phyloP scores from a whole-genome alignment of 768 basidiomycete species.

The Mycena alexandri region DNA sequence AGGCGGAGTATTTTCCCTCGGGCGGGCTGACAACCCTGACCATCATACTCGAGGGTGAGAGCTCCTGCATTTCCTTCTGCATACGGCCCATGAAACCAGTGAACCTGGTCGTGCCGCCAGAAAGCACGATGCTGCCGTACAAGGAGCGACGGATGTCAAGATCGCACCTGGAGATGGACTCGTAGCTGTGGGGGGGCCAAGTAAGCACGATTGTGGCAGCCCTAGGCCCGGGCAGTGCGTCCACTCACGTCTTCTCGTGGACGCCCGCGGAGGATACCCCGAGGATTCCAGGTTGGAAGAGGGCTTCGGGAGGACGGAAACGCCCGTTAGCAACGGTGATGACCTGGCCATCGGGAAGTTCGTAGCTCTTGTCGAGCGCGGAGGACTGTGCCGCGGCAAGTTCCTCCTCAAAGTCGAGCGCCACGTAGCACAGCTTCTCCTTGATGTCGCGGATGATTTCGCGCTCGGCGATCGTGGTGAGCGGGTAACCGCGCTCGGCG shows the following conservation, averaged over 20 bases:
- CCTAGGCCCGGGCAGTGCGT: neutral
- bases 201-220: slow-evolving; percentile 11
- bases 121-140: slow-evolving; percentile 37
- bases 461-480: slow-evolving; percentile 79
- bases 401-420: slow-evolving; percentile 38
- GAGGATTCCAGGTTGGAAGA: slow-evolving; percentile 80
- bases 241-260: slow-evolving; percentile 70
- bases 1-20: slow-evolving; percentile 71
- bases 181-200: slow-evolving; percentile 54
- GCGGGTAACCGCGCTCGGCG: slow-evolving; percentile 79
- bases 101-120: slow-evolving; percentile 38
- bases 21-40: slow-evolving; percentile 70
- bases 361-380: slow-evolving; percentile 35
- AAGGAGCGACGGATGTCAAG: slow-evolving; percentile 35
- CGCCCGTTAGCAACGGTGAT: slow-evolving; percentile 83
- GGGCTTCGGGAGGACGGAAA: slow-evolving; percentile 79
- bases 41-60: slow-evolving; percentile 78
- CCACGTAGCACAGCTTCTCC: slow-evolving; percentile 62
- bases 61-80: slow-evolving; percentile 77
- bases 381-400: slow-evolving; percentile 34
- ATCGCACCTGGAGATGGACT: slow-evolving; percentile 70
- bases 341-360: slow-evolving; percentile 73
- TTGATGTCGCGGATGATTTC: slow-evolving; percentile 87
- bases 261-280: slow-evolving; percentile 51
- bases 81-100: slow-evolving; percentile 54